These are phyloP conservation scores for Botryosphaeria agaves DNA, from an alignment of 2,329 filamentous ascomycete species.

Conservation along the genomic window DNA sequence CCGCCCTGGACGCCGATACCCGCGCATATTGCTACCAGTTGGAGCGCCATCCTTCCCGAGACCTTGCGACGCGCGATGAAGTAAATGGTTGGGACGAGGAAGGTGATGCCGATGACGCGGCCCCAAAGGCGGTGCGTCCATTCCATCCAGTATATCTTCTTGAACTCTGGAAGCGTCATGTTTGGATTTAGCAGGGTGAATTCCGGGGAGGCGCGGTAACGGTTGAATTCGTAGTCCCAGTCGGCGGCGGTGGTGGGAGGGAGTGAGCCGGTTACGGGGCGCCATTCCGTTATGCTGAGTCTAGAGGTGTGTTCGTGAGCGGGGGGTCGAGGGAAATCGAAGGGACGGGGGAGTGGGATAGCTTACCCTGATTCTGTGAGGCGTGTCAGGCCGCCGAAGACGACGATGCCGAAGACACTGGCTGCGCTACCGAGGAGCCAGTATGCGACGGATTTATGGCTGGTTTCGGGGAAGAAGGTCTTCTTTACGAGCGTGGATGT, in stretches of 20 bases:
- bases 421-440: slow-evolving; percentile 85
- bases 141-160: slow-evolving; percentile 99
- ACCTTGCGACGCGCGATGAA: slow-evolving; percentile 71
- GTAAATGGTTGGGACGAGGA: slow-evolving; percentile 75
- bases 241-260: slow-evolving; percentile 62
- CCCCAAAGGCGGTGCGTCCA: slow-evolving; percentile 95
- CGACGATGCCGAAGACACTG: slow-evolving; percentile 91
- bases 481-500: slow-evolving; percentile 3
- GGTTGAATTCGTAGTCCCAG: slow-evolving; percentile 86
- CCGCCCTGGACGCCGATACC: slow-evolving; percentile 91
- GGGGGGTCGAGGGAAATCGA: slow-evolving; percentile 1
- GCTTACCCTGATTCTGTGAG: slow-evolving; percentile 86
- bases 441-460: slow-evolving; percentile 64
- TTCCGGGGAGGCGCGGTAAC: slow-evolving; percentile 85
- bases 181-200: slow-evolving; percentile 81
- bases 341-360: neutral
- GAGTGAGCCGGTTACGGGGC: slow-evolving; percentile 80
- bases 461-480: slow-evolving; percentile 39
- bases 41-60: slow-evolving; percentile 56
- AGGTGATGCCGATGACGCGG: slow-evolving; percentile 74
- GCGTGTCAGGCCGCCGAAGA: slow-evolving; percentile 84
- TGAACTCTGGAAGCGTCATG: slow-evolving; percentile 89
- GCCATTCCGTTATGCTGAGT: slow-evolving; percentile 97
- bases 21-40: slow-evolving; percentile 65
- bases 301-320: slow-evolving; percentile 26